Percentiles rank a stretch among this genome's conserved stretches.
phyloP scores from a whole-genome alignment of 1,139 yeast species.

The Pichia inconspicua region DNA sequence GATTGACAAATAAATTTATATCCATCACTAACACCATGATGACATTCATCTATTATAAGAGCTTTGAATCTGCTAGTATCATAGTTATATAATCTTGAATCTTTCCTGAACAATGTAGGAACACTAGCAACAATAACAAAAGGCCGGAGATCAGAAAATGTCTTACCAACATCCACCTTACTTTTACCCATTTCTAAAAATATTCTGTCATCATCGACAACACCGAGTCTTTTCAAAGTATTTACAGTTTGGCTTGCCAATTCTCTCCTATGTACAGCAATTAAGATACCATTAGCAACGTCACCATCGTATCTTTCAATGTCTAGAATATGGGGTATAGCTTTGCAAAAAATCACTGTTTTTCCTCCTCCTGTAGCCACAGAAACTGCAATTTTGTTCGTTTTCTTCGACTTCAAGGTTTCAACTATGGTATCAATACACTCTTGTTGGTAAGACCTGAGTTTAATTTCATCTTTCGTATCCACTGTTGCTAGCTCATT shows the following conservation, averaged over 20 bases:
- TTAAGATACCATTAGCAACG: constrained; percentile 38
- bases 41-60: constrained; percentile 86
- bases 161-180: constrained; percentile 26
- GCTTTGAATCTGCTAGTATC: constrained; percentile 56
- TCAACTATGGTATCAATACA: constrained; percentile 53
- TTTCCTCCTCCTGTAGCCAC: constrained; percentile 96
- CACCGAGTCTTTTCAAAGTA: constrained; percentile 37
- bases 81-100: constrained; percentile 44
- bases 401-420: constrained; percentile 38
- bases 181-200: constrained; percentile 58
- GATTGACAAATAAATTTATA: constrained; percentile 53
- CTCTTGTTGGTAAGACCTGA: constrained; percentile 50
- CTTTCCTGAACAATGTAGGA: constrained; percentile 46
- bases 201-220: constrained; percentile 13
- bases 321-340: constrained; percentile 45
- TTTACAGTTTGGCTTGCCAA: constrained; percentile 62
- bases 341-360: constrained; percentile 71
- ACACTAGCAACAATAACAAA: constrained; percentile 69
- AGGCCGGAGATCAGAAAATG: constrained; percentile 13
- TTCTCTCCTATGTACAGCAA: constrained; percentile 79
- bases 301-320: constrained; percentile 31
- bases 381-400: constrained; percentile 66
- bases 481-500: neutral
- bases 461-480: neutral
- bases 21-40: constrained; percentile 74